Evolutionary conservation across 2,329 filamentous ascomycete genomes (phyloP), one percentile per base, ranked within the genome.

Genomic region (Arthroderma sp.): DNA sequence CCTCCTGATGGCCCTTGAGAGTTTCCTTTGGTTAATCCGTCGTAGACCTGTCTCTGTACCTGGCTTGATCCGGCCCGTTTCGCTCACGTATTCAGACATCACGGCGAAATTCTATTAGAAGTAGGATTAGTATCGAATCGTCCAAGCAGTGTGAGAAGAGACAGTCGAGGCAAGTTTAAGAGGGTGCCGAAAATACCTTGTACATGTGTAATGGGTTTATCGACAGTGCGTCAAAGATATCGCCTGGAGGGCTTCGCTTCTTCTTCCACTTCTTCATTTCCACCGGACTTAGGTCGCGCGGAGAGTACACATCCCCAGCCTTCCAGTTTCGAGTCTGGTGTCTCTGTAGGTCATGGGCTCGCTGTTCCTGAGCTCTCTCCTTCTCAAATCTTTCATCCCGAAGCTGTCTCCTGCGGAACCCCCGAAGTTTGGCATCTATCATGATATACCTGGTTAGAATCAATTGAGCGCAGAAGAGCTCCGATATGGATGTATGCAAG

Each of bases 1-100:
- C 65, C 93, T 81, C 63, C 93, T 79, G 66, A 98, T 87, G 56
- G 94, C 91, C 77, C 94, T 96, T 61, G 91, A 87, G 68, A 98
- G 83, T 74, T 86, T 90, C 64, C 93, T 81, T 77, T 98, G 93
- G 77, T 97, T 97, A 63, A 88, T 86, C 2, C 87, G 87, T 58
- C 88, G 81, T 60, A 98, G 77, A 13, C 88, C 89, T 0, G 91
- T 97, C 23, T 84, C 77, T 4, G 71, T 79, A n/a, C 81, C 78
- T 69, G 86, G 83, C 74, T 83, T 87, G 70, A 98, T 96, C 59
- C 90, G 83, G 54, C 91, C 93, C 75, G 88, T 87, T 9, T 84
- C 74, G 0, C 87, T 89, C 67, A 93, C 86, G 71, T 87, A 96
- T 70, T 96, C 90, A 33, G 87, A 87, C 73, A 97, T 86, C 60